Conservation (phyloP, 768 basidiomycete species). For the Chalciporus pseudorubinellus region DNA sequence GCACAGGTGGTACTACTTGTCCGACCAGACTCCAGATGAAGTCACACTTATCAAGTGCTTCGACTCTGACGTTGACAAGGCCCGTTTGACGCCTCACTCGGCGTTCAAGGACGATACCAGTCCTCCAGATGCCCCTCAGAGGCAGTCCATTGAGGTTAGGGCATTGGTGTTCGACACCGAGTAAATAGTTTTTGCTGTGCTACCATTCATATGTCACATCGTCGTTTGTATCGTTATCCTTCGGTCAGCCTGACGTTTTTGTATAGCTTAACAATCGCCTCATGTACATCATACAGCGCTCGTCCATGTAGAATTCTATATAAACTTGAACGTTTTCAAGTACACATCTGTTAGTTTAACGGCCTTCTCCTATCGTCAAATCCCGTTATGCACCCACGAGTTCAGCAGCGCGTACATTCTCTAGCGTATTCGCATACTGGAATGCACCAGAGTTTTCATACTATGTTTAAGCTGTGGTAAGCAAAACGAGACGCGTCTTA, state of each 20-base stretch:
- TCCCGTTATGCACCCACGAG: slow-evolving; percentile 13
- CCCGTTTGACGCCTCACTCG: slow-evolving; percentile 42
- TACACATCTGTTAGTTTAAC: background rate
- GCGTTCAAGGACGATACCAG: slow-evolving; percentile 40
- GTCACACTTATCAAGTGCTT: slow-evolving; percentile 44
- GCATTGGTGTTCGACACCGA: slow-evolving; percentile 42
- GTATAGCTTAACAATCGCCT: background rate
- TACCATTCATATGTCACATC: background rate
- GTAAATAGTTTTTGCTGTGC: slow-evolving; percentile 13
- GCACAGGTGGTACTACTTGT: slow-evolving; percentile 41
- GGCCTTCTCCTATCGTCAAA: background rate
- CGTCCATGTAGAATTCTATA: background rate
- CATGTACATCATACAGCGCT: background rate
- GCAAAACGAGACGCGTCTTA: background rate
- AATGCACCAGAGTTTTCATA: slow-evolving; percentile 81
- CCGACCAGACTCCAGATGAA: slow-evolving; percentile 41
- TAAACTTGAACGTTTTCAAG: background rate
- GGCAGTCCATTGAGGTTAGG: slow-evolving; percentile 45
- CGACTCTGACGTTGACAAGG: slow-evolving; percentile 40
- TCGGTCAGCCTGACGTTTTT: no score
- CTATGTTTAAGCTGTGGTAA: slow-evolving; percentile 34
- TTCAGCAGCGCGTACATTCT: slow-evolving; percentile 13
- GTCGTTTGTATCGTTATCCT: background rate
- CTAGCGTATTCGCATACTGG: slow-evolving; percentile 66
- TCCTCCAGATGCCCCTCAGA: slow-evolving; percentile 34